Evolutionary conservation across 164 flowering plant species (phyloP).

Genomic region (Liquidambar formosana): DNA sequence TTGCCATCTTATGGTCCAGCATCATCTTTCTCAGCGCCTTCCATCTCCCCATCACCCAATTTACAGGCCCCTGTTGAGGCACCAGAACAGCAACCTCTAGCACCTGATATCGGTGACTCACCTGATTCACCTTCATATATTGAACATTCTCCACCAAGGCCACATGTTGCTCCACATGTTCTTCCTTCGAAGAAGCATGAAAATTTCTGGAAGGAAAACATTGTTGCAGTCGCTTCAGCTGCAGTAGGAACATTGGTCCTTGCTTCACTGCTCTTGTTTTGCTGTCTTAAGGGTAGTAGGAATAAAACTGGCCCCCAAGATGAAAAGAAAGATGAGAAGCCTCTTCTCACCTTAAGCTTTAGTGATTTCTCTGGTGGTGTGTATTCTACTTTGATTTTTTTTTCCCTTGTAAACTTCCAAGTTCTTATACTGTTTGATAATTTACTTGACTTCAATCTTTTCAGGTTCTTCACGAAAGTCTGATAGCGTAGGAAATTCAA

Average conservation of each 20-base stretch:
- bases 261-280: slow-evolving; percentile 26
- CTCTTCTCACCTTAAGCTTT: slow-evolving; percentile 36
- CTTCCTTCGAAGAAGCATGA: slow-evolving; percentile 9
- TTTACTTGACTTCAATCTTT: slow-evolving; percentile 15
- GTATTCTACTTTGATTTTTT: background rate
- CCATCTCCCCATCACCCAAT: slow-evolving; percentile 1
- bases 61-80: background rate
- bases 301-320: slow-evolving; percentile 15
- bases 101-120: background rate
- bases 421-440: background rate
- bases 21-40: slow-evolving; percentile 1
- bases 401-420: background rate
- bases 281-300: slow-evolving; percentile 21
- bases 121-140: background rate
- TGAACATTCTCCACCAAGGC: slow-evolving; percentile 3
- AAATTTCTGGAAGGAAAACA: background rate
- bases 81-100: background rate
- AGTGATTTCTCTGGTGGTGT: slow-evolving; percentile 41
- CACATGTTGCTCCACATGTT: background rate
- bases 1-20: slow-evolving; percentile 4
- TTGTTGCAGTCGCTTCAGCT: slow-evolving; percentile 20
- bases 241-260: slow-evolving; percentile 24
- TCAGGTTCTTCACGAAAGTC: slow-evolving; percentile 68
- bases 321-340: slow-evolving; percentile 41
- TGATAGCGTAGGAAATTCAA: slow-evolving; percentile 30